Conservation (phyloP, 495 filamentous ascomycete genomes). For the Aspergillus funiculosus region DNA sequence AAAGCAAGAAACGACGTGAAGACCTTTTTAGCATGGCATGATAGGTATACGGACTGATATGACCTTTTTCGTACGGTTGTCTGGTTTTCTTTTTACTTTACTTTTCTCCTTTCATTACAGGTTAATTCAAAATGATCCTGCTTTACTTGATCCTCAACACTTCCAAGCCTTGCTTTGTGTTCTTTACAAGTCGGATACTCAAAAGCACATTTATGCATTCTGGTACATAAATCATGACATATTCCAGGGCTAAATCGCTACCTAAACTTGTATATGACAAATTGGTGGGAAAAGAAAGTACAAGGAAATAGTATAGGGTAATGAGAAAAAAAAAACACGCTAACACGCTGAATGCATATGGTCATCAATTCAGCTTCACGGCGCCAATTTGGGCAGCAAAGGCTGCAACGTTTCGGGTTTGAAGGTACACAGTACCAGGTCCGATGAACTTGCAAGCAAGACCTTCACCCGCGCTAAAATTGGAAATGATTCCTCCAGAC, state of each 20-base stretch:
- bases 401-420: constrained; percentile 75
- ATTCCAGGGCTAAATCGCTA: too few relatives aligned
- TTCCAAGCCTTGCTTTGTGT: too few relatives aligned
- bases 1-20: constrained; percentile 20
- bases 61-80: constrained; percentile 10
- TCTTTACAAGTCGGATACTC: too few relatives aligned
- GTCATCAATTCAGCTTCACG: background rate
- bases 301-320: background rate
- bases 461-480: constrained; percentile 73
- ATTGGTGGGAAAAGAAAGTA: background rate
- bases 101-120: background rate
- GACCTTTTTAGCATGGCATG: constrained; percentile 21
- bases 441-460: constrained; percentile 91
- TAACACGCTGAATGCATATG: background rate
- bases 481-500: constrained; percentile 81
- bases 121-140: too few relatives aligned
- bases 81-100: background rate
- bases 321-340: background rate
- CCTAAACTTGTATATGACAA: too few relatives aligned
- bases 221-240: too few relatives aligned
- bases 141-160: too few relatives aligned
- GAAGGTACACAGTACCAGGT: constrained; percentile 87
- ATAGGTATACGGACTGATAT: constrained; percentile 21
- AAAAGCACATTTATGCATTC: too few relatives aligned
- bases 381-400: constrained; percentile 43